Conservation (phyloP, 768 basidiomycete species). For the Leccinum boreale region DNA sequence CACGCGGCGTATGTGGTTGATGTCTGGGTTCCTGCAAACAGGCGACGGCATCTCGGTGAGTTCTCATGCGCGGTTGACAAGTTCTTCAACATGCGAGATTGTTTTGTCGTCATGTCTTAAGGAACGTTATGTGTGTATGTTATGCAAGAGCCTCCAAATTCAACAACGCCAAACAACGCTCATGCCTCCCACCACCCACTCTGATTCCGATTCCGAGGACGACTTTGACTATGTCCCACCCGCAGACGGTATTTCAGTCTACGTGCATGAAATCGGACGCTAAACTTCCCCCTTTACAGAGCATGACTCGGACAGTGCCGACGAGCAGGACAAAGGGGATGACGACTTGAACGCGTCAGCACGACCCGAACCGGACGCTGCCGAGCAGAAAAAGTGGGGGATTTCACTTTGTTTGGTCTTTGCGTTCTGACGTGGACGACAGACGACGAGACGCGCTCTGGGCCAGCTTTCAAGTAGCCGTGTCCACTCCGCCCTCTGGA, state of each 20-base stretch:
- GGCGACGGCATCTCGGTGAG: constrained; percentile 39
- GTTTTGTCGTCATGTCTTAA: background rate
- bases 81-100: background rate
- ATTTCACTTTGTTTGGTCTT: constrained; percentile 2
- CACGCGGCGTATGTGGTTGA: no score
- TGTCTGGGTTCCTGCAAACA: constrained; percentile 41
- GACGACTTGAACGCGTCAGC: background rate
- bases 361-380: constrained; percentile 33
- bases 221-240: constrained; percentile 62
- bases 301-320: constrained; percentile 38
- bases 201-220: constrained; percentile 68
- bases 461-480: constrained; percentile 65
- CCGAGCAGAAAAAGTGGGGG: constrained; percentile 44
- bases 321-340: constrained; percentile 37
- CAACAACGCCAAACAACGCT: constrained; percentile 28
- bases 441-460: constrained; percentile 67
- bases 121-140: constrained; percentile 2
- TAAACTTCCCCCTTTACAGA: background rate
- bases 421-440: background rate
- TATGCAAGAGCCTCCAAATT: constrained; percentile 19
- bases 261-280: background rate
- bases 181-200: constrained; percentile 30
- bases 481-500: constrained; percentile 31
- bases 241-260: constrained; percentile 32
- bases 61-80: constrained; percentile 23